Conservation (phyloP, 371 early-diverging fungal genomes). For the Lichtheimia ornata region DNA sequence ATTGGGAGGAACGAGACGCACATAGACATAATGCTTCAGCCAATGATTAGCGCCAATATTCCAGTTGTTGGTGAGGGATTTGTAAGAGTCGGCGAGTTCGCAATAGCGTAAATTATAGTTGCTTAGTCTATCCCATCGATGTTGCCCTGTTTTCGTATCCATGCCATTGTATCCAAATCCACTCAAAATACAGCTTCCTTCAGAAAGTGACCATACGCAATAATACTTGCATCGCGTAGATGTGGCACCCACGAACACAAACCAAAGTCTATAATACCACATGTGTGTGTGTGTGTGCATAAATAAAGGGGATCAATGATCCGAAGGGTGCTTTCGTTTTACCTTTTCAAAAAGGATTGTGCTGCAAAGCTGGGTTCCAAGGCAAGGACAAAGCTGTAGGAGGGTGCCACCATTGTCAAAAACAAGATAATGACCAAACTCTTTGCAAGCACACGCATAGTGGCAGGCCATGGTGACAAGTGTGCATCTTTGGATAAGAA, state of each 20-base stretch:
- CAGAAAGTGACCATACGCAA: slow-evolving; percentile 83
- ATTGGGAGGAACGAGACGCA: slow-evolving; percentile 55
- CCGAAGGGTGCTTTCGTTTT: not conserved
- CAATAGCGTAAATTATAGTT: slow-evolving; percentile 74
- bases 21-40: slow-evolving; percentile 83
- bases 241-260: slow-evolving; percentile 66
- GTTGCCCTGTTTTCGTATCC: slow-evolving; percentile 47
- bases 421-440: slow-evolving; percentile 38
- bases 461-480: slow-evolving; percentile 13
- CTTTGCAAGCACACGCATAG: slow-evolving; percentile 36
- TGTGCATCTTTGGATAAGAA: slow-evolving; percentile 9
- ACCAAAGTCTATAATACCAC: slow-evolving; percentile 29
- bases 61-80: slow-evolving; percentile 78
- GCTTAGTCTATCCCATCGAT: slow-evolving; percentile 56
- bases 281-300: too few relatives aligned
- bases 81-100: slow-evolving; percentile 75
- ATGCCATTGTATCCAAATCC: slow-evolving; percentile 87
- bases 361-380: slow-evolving; percentile 27
- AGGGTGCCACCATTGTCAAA: slow-evolving; percentile 37
- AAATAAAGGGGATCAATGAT: too few relatives aligned
- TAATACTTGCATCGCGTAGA: slow-evolving; percentile 83
- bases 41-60: slow-evolving; percentile 88
- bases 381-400: slow-evolving; percentile 37
- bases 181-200: slow-evolving; percentile 81
- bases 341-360: slow-evolving; percentile 21